A percentile compares a stretch with the other conserved stretches of the same genome.
These are phyloP conservation scores for Vanilla planifolia DNA, from an alignment of 106 monocot species.

Conservation along the genomic window DNA sequence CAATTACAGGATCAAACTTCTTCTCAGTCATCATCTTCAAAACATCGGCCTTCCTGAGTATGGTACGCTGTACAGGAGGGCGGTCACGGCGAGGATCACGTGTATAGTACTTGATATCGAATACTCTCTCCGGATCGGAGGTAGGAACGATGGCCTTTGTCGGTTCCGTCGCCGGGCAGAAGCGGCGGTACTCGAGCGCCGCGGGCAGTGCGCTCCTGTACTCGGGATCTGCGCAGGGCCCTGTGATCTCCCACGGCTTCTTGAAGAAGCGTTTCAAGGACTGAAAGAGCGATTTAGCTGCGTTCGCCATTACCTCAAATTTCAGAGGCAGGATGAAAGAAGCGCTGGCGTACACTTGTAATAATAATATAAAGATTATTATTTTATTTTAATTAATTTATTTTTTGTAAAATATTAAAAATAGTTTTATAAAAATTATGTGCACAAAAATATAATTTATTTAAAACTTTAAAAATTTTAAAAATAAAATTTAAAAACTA, in stretches of 20 bases:
- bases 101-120: slow-evolving; percentile 82
- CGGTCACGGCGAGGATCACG: slow-evolving; percentile 80
- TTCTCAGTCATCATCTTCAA: slow-evolving; percentile 68
- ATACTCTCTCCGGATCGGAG: slow-evolving; percentile 83
- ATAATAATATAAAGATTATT: too few relatives aligned
- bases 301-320: too few relatives aligned
- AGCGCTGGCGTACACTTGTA: too few relatives aligned
- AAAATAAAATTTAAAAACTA: too few relatives aligned
- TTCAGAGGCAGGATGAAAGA: too few relatives aligned
- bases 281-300: slow-evolving; percentile 49
- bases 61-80: slow-evolving; percentile 50
- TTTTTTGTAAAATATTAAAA: too few relatives aligned
- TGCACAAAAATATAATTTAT: too few relatives aligned
- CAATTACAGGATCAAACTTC: slow-evolving; percentile 35
- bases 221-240: slow-evolving; percentile 83
- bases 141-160: slow-evolving; percentile 55
- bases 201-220: slow-evolving; percentile 59
- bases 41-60: slow-evolving; percentile 66
- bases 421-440: too few relatives aligned
- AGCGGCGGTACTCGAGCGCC: slow-evolving; percentile 77
- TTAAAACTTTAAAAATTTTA: too few relatives aligned
- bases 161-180: slow-evolving; percentile 62
- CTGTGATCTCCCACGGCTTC: slow-evolving; percentile 97
- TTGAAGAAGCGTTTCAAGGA: slow-evolving; percentile 53
- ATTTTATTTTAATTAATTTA: too few relatives aligned